Conservation (phyloP, 1,284 basidiomycete species). For the Cryptococcus hybrid region DNA sequence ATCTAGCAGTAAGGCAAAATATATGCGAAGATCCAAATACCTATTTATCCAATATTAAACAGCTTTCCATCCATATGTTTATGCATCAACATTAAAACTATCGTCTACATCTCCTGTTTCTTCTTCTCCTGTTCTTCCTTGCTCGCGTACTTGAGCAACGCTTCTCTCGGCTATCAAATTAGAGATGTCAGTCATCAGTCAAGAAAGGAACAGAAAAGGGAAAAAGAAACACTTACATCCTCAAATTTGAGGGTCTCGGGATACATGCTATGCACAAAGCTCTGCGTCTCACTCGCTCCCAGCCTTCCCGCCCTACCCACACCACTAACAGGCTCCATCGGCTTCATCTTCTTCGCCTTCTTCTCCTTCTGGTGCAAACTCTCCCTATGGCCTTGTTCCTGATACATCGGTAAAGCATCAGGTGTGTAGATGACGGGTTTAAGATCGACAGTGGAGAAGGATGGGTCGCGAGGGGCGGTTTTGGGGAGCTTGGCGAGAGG, state of each 20-base stretch:
- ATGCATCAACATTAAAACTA: background rate
- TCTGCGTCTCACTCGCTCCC: conserved; percentile 91
- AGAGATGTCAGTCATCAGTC: conserved; percentile 4
- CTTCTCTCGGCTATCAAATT: conserved; percentile 77
- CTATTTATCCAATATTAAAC: no score
- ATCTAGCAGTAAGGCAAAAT: no score
- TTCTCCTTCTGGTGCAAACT: conserved; percentile 85
- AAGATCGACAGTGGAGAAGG: conserved; percentile 73
- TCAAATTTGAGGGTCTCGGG: conserved; percentile 56
- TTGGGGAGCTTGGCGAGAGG: conserved; percentile 61
- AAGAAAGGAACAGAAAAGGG: no score
- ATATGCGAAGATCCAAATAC: no score
- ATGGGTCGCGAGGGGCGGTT: conserved; percentile 75
- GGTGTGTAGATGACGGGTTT: conserved; percentile 77
- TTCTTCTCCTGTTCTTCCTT: conserved; percentile 56
- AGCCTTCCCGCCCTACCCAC: conserved; percentile 90
- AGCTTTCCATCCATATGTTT: no score
- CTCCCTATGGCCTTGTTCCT: conserved; percentile 76
- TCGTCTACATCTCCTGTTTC: background rate
- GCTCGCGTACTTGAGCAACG: conserved; percentile 88
- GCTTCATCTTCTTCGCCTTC: conserved; percentile 82
- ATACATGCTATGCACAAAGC: conserved; percentile 89
- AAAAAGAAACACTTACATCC: conserved; percentile 61
- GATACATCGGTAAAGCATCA: conserved; percentile 83
- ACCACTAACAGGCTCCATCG: conserved; percentile 86